Percentiles rank a stretch among this genome's conserved stretches.
phyloP scores from a whole-genome alignment of 139 green algal species.

The Edaphochlamys debaryana region DNA sequence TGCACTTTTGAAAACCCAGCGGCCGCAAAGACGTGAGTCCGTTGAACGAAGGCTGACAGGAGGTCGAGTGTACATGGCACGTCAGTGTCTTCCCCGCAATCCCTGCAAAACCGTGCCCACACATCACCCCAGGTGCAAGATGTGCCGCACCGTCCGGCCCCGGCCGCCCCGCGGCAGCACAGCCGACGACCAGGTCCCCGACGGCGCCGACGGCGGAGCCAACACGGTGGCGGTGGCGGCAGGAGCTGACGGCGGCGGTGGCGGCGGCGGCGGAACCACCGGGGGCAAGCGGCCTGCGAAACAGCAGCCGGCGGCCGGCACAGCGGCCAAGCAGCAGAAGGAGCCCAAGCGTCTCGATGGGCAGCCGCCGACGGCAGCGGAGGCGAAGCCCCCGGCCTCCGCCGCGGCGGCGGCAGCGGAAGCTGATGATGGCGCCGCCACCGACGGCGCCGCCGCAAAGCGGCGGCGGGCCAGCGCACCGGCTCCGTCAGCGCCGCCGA shows the following conservation, averaged over 20 bases:
- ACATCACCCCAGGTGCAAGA: constrained; percentile 24
- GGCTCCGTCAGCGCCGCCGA: not conserved
- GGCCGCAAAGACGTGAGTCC: constrained; percentile 42
- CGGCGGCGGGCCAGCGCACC: constrained; percentile 5
- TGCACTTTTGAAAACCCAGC: constrained; percentile 60
- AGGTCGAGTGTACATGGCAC: not conserved
- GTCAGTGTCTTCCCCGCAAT: too few relatives aligned
- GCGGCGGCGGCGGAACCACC: constrained; percentile 6
- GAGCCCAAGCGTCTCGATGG: too few relatives aligned
- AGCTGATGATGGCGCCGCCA: not conserved
- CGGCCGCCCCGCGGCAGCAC: too few relatives aligned
- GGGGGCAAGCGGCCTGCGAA: not conserved
- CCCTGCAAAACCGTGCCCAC: too few relatives aligned
- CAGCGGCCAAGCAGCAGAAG: not conserved
- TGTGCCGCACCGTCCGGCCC: constrained; percentile 5
- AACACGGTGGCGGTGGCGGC: too few relatives aligned
- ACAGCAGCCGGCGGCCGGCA: not conserved
- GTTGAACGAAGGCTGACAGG: too few relatives aligned
- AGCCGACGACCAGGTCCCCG: too few relatives aligned
- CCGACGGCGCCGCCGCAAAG: not conserved
- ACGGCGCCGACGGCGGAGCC: too few relatives aligned
- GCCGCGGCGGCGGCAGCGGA: constrained; percentile 7
- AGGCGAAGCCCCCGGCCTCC: too few relatives aligned
- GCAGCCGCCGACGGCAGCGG: too few relatives aligned
- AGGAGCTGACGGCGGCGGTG: not conserved